Evolutionary conservation across 2,329 filamentous ascomycete species (phyloP).

Genomic region (Phoma sp.): DNA sequence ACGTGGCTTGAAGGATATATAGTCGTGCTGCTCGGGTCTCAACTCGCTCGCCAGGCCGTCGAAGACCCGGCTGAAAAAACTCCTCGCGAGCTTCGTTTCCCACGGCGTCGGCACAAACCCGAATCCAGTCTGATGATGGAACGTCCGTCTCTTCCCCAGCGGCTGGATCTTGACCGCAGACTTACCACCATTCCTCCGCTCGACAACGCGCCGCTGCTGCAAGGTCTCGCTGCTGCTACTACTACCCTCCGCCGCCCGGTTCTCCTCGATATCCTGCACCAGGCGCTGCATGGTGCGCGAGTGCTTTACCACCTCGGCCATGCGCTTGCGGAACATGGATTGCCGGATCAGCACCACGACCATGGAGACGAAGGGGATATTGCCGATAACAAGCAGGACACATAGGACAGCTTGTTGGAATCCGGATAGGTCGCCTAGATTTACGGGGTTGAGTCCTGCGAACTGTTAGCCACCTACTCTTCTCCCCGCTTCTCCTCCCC

Average conservation of each 20-base stretch:
- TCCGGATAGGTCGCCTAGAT: conserved; percentile 31
- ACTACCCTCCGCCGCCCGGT: conserved; percentile 12
- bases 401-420: conserved; percentile 40
- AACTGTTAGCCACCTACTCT: background rate
- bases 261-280: conserved; percentile 34
- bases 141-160: conserved; percentile 25
- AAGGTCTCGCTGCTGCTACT: conserved; percentile 14
- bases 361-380: conserved; percentile 39
- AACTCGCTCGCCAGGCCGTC: conserved; percentile 26
- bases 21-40: conserved; percentile 34
- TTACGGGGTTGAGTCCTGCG: conserved; percentile 35
- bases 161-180: conserved; percentile 16
- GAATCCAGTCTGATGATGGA: conserved; percentile 36
- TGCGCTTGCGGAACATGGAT: conserved; percentile 34
- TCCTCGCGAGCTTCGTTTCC: conserved; percentile 34
- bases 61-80: conserved; percentile 30
- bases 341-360: conserved; percentile 37
- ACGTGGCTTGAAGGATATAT: conserved; percentile 41
- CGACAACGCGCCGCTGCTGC: conserved; percentile 9
- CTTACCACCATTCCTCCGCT: background rate
- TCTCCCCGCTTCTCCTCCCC: background rate
- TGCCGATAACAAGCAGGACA: conserved; percentile 37
- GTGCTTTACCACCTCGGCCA: conserved; percentile 36
- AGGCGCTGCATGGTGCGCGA: conserved; percentile 33
- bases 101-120: conserved; percentile 41